phyloP scores from a whole-genome alignment of 2,329 filamentous ascomycete species.

The Penicillium thymicola region DNA sequence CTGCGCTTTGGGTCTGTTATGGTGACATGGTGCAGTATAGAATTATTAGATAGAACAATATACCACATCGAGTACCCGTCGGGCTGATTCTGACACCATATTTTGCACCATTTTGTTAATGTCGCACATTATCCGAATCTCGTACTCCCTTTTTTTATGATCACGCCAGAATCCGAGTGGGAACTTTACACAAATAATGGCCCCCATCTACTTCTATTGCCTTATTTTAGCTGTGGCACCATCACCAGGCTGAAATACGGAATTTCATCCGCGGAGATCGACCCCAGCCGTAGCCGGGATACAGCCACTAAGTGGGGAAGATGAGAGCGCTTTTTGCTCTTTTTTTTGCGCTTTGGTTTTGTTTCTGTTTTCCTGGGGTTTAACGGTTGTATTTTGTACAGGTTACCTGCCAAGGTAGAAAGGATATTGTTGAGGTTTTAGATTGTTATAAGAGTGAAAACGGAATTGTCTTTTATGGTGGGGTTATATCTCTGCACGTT shows the following conservation, averaged over 20 bases:
- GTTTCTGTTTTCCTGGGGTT: background rate
- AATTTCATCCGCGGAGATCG: conserved; percentile 23
- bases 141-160: background rate
- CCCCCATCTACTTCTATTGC: background rate
- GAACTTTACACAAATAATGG: background rate
- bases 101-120: background rate
- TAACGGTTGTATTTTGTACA: background rate
- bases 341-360: background rate
- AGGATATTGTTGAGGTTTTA: background rate
- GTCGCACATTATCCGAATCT: background rate
- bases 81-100: background rate
- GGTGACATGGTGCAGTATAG: background rate
- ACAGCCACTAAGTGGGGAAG: conserved; percentile 6
- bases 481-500: background rate
- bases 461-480: background rate
- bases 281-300: conserved; percentile 14
- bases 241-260: background rate
- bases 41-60: background rate
- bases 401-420: background rate
- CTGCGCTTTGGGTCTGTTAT: background rate
- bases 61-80: background rate
- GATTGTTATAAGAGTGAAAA: background rate
- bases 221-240: background rate
- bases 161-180: background rate
- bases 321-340: background rate